Percentiles rank a stretch among this genome's conserved stretches.
Conservation (phyloP, 768 basidiomycete genomes). For the Auricularia cornea region DNA sequence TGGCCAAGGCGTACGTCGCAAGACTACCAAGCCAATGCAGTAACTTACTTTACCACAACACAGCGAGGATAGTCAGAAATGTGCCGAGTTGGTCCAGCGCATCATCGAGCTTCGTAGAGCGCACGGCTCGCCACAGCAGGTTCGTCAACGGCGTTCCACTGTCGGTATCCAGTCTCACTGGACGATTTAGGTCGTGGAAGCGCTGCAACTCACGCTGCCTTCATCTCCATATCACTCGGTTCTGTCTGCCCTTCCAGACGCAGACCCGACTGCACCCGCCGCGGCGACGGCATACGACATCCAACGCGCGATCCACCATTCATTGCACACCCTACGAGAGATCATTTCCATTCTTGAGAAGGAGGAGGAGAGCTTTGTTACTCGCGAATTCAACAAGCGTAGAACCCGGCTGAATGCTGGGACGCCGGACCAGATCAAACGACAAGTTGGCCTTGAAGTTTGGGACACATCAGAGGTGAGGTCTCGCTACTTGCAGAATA, state of each 20-base stretch:
- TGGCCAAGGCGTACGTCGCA: conserved; percentile 45
- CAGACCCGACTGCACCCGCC: conserved; percentile 68
- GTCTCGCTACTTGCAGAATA: background rate
- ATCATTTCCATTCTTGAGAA: conserved; percentile 54
- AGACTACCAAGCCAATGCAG: background rate
- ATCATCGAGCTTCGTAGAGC: conserved; percentile 53
- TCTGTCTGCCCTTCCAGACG: conserved; percentile 58
- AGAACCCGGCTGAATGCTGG: conserved; percentile 68
- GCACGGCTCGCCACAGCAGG: conserved; percentile 55
- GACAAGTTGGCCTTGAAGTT: conserved; percentile 61
- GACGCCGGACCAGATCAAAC: conserved; percentile 46
- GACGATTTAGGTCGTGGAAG: conserved; percentile 48
- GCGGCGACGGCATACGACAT: conserved; percentile 45
- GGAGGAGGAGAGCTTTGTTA: conserved; percentile 48
- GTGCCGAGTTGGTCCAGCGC: conserved; percentile 75
- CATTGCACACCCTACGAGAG: conserved; percentile 65
- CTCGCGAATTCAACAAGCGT: conserved; percentile 67
- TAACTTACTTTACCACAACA: background rate
- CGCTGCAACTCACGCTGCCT: conserved; percentile 65
- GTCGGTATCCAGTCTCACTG: no score
- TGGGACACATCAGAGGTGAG: conserved; percentile 52
- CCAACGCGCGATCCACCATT: conserved; percentile 59
- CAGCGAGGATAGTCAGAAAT: conserved; percentile 70
- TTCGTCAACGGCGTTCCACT: conserved; percentile 18
- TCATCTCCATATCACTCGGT: conserved; percentile 55